These are phyloP conservation scores for Neurospora pannonica DNA, from an alignment of 495 filamentous ascomycete genomes.

Conservation along the genomic window DNA sequence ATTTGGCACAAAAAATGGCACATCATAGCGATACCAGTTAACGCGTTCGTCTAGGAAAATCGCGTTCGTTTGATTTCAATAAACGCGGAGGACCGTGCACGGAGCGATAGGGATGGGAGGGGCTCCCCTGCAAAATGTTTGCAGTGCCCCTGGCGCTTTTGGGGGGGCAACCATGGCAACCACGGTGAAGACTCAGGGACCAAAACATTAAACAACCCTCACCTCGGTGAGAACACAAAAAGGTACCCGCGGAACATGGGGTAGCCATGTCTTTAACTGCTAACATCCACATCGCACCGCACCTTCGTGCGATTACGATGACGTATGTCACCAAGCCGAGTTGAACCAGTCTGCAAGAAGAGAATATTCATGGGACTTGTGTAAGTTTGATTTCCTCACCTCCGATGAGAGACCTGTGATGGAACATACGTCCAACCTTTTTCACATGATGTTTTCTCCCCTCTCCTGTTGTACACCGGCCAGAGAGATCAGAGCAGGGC, in stretches of 20 bases:
- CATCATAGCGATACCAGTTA: not conserved
- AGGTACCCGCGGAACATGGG: not conserved
- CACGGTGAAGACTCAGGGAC: not conserved
- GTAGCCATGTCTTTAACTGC: not conserved
- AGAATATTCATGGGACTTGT: not conserved
- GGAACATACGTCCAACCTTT: not conserved
- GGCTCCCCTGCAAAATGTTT: not conserved
- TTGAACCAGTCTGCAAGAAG: not conserved
- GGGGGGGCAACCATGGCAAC: not conserved
- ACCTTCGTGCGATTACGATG: not conserved
- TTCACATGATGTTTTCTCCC: not conserved
- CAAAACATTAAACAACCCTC: not conserved
- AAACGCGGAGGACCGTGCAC: not conserved
- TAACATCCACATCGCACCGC: not conserved
- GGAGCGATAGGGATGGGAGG: not conserved
- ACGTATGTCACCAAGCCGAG: not conserved
- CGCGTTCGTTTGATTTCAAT: not conserved
- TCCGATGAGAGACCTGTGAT: not conserved
- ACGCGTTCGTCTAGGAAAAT: not conserved
- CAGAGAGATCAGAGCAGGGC: not conserved
- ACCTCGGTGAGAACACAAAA: not conserved
- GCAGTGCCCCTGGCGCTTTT: not conserved
- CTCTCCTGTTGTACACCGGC: not conserved
- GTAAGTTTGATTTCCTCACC: not conserved
- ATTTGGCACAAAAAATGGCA: not conserved